phyloP scores from a whole-genome alignment of 208 protist species.

The Porcisia hertigi region DNA sequence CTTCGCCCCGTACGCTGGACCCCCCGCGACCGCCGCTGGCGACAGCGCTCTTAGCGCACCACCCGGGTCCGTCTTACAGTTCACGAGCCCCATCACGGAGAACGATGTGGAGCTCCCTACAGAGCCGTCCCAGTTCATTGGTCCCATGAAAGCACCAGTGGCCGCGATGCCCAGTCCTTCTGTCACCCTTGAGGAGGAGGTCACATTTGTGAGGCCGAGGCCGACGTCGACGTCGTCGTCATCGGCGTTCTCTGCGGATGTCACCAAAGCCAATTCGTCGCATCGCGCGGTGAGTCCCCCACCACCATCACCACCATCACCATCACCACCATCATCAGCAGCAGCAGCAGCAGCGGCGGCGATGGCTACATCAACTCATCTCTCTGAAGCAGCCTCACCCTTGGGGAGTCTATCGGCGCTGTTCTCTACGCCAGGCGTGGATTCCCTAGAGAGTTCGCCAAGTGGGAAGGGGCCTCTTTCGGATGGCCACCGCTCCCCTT shows the following conservation, averaged over 20 bases:
- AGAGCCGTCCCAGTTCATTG: slow-evolving; percentile 13
- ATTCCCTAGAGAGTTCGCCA: not conserved
- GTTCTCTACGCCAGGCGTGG: not conserved
- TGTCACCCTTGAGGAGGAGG: not conserved
- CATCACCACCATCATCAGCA: not conserved
- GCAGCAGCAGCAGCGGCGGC: not conserved
- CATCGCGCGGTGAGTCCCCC: not conserved
- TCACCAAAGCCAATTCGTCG: not conserved
- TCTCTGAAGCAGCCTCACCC: not conserved
- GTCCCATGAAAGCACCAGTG: slow-evolving; percentile 1
- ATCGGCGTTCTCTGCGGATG: not conserved
- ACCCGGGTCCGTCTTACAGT: not conserved
- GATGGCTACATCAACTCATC: not conserved
- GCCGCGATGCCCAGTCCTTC: not conserved
- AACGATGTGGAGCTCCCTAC: slow-evolving; percentile 12
- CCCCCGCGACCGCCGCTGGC: not conserved
- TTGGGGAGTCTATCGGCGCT: not conserved
- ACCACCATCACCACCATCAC: no score
- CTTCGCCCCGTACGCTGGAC: slow-evolving; percentile 1
- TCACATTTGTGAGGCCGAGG: not conserved
- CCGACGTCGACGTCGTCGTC: not conserved
- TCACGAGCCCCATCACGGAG: not conserved
- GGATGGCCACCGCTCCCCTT: not conserved
- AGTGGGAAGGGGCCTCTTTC: not conserved
- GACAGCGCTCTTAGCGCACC: not conserved